Evolutionary conservation across 345 rosid species (phyloP).

Genomic region (Syzygium grande): DNA sequence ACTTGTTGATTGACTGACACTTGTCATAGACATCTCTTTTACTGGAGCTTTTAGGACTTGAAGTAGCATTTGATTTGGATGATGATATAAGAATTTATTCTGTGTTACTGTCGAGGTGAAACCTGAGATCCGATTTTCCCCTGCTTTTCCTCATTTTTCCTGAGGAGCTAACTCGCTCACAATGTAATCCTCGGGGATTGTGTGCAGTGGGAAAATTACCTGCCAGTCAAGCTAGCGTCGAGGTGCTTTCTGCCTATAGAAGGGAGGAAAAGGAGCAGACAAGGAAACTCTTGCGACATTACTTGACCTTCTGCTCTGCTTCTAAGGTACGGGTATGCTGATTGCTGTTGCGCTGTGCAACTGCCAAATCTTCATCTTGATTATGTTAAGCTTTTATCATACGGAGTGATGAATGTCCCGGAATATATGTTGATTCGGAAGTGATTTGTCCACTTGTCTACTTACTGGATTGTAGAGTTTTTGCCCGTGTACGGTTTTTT

Average conservation of each 20-base stretch:
- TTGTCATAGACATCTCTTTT: not conserved
- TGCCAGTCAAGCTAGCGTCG: conserved; percentile 44
- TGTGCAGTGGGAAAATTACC: conserved; percentile 68
- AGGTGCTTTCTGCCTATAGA: conserved; percentile 38
- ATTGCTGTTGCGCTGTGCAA: not conserved
- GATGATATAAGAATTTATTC: not conserved
- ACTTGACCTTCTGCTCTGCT: conserved; percentile 24
- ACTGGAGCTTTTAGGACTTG: not conserved
- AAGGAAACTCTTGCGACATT: conserved; percentile 30
- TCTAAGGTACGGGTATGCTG: conserved; percentile 25
- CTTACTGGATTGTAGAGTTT: not conserved
- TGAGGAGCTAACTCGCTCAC: not conserved
- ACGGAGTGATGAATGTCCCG: not conserved
- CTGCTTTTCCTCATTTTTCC: not conserved
- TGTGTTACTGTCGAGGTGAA: not conserved
- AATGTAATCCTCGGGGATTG: not conserved
- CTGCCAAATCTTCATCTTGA: not conserved
- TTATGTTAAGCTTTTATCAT: not conserved
- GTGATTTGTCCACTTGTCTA: not conserved
- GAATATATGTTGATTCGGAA: not conserved
- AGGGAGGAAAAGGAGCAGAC: conserved; percentile 36
- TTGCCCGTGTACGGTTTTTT: not conserved
- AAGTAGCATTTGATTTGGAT: not conserved
- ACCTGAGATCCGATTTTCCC: not conserved
- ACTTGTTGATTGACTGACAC: not conserved